phyloP scores from a whole-genome alignment of 225 moss, liverwort and hornwort species.

The Pseudisothecium myosuroides region DNA sequence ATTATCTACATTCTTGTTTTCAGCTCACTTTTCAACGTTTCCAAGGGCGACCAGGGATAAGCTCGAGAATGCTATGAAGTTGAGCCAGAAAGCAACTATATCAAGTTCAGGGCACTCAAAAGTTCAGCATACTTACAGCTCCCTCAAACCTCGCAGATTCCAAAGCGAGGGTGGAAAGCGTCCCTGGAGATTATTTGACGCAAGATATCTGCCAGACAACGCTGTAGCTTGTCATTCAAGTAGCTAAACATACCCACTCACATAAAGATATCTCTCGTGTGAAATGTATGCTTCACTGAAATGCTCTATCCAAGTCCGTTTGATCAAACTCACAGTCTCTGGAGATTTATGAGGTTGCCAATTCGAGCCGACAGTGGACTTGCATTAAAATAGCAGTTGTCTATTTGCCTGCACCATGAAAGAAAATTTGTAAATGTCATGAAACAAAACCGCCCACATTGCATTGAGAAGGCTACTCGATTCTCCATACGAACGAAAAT shows the following conservation, averaged over 20 bases:
- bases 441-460: not conserved
- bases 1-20: not conserved
- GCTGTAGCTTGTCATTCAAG: not conserved
- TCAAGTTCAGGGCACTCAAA: not conserved
- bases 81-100: not conserved
- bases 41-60: not conserved
- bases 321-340: conserved; percentile 5
- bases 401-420: conserved; percentile 5
- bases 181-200: not conserved
- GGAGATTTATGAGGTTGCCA: conserved; percentile 8
- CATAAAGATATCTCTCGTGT: not conserved
- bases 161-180: conserved; percentile 16
- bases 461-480: not conserved
- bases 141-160: not conserved
- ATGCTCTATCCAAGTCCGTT: not conserved
- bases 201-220: not conserved
- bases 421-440: not conserved
- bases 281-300: not conserved
- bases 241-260: not conserved
- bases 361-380: not conserved
- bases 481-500: not conserved
- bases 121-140: conserved; percentile 4
- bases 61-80: not conserved
- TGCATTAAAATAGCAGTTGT: not conserved
- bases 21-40: not conserved